Evolutionary conservation across 768 basidiomycete species (phyloP).

Genomic region (Mycena polygramma): DNA sequence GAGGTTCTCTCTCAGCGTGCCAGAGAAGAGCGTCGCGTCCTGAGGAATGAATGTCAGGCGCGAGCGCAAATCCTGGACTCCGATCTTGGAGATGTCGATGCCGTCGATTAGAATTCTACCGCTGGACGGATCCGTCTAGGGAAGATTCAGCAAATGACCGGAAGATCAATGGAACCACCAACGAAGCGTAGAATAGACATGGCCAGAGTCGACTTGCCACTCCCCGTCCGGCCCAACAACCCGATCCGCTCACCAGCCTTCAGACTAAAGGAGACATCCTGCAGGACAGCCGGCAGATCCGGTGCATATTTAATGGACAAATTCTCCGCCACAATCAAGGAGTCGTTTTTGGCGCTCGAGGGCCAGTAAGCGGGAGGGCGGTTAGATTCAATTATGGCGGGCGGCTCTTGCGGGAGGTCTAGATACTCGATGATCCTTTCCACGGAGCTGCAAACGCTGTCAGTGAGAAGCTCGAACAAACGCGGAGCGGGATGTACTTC

Average conservation of each 20-base stretch:
- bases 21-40: constrained; percentile 72
- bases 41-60: constrained; percentile 63
- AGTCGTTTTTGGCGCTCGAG: constrained; percentile 70
- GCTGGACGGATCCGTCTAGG: constrained; percentile 64
- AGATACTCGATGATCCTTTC: constrained; percentile 95
- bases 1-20: constrained; percentile 52
- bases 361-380: constrained; percentile 96
- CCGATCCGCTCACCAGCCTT: constrained; percentile 83
- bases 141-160: neutral
- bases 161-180: constrained; percentile 34
- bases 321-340: constrained; percentile 79
- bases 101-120: constrained; percentile 78
- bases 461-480: neutral
- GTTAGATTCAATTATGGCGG: constrained; percentile 76
- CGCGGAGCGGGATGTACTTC: constrained; percentile 54
- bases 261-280: constrained; percentile 80
- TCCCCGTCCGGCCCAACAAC: constrained; percentile 71
- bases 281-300: constrained; percentile 86
- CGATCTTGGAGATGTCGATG: constrained; percentile 75
- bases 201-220: constrained; percentile 73
- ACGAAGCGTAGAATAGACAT: constrained; percentile 77
- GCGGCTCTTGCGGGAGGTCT: constrained; percentile 89
- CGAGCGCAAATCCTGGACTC: constrained; percentile 55
- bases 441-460: constrained; percentile 69
- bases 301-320: constrained; percentile 87